Evolutionary conservation across 306 rosid genomes (phyloP), one percentile per base, ranked within the genome.

Genomic region (Glycyrrhiza uralensis): DNA sequence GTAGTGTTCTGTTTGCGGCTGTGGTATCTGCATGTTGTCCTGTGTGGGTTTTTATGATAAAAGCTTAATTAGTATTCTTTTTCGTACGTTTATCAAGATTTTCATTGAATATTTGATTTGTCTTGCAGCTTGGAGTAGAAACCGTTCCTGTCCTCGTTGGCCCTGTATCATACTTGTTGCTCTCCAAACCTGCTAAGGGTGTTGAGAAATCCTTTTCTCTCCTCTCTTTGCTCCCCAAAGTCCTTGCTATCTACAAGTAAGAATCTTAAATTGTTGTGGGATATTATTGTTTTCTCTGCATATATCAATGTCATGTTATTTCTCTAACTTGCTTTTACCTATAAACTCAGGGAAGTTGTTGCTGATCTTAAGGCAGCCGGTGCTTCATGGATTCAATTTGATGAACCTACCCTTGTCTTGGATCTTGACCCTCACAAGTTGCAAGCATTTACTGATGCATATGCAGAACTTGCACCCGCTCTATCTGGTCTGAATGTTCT

Each of bases 331-430:
- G 56, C 20, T 73, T 45, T 24, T 46, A 18, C 75, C 60, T n/a
- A 67, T 30, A 38, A 77, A 73, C 45, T 76, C 67, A 92, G 98
- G 92, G 88, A 92, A 74, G 98, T 92, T 69, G 33, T 92, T 14
- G 87, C 87, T 33, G 98, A 92, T 81, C 92, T 92, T 35, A 90
- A 92, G 85, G 95, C 95, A 54, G 96, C 95, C 47, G 98, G 98
- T 76, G 98, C 96, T 75, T 76, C 90, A 18, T 90, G 86, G 87
- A 85, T 92, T 75, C 97, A 92, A 55, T 88, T 92, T 74, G 97
- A 92, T 82, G 97, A 92, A 65, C 97, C 98, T 66, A 82, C 96
- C 29, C 89, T 92, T 55, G 94, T 90, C 15, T 50, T 80, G 87
- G 98, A 92, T 74, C 96, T 92, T 80, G 98, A 86, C 4, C n/a